phyloP scores from a whole-genome alignment of 2,329 filamentous ascomycete species.

The Microdochium nivale region DNA sequence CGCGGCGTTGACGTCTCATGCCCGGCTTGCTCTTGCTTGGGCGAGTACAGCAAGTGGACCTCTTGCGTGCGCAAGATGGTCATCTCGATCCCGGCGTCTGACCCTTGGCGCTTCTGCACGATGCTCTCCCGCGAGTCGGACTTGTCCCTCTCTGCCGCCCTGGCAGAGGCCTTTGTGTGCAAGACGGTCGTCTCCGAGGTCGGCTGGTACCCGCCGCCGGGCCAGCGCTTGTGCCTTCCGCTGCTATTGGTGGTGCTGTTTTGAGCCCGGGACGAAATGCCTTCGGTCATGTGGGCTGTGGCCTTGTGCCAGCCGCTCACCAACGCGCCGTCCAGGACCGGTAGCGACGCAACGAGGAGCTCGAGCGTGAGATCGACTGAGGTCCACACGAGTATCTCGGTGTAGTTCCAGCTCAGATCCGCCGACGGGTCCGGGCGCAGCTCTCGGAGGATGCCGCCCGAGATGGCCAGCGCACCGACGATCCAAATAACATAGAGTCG shows the following conservation, averaged over 20 bases:
- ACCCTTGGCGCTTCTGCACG: not conserved
- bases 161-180: too few relatives aligned
- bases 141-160: not conserved
- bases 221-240: too few relatives aligned
- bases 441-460: conserved; percentile 20
- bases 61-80: not conserved
- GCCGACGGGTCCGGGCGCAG: conserved; percentile 9
- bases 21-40: not conserved
- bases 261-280: too few relatives aligned
- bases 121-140: not conserved
- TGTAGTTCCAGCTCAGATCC: conserved; percentile 16
- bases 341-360: conserved; percentile 21
- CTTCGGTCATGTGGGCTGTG: too few relatives aligned
- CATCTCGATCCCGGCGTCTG: not conserved
- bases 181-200: too few relatives aligned
- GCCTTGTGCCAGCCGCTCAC: conserved; percentile 9
- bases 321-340: conserved; percentile 19
- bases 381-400: conserved; percentile 18
- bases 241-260: too few relatives aligned
- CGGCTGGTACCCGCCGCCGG: too few relatives aligned
- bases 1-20: too few relatives aligned
- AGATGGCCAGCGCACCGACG: conserved; percentile 18
- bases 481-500: conserved; percentile 22
- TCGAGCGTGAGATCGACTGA: conserved; percentile 22
- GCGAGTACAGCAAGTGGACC: not conserved